phyloP scores from a whole-genome alignment of 495 filamentous ascomycete genomes.

The Neurospora sp. region DNA sequence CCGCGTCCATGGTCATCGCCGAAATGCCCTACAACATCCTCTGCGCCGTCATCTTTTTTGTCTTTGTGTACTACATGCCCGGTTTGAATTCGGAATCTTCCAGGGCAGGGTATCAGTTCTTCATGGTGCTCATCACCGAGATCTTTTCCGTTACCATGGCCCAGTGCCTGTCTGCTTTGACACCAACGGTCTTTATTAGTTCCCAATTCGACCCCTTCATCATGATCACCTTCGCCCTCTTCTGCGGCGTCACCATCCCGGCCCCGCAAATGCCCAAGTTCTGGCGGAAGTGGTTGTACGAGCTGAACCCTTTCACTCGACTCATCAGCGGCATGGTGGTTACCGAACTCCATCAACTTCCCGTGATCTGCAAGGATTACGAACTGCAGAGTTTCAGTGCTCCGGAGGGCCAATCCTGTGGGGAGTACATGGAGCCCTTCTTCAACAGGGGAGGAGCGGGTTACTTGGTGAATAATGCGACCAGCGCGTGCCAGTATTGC shows the following conservation, averaged over 20 bases:
- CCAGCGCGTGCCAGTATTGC: constrained; percentile 62
- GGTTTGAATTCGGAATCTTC: constrained; percentile 44
- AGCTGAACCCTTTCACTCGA: constrained; percentile 76
- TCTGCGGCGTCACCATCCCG: constrained; percentile 78
- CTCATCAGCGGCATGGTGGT: constrained; percentile 71
- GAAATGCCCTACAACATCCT: constrained; percentile 69
- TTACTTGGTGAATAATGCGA: constrained; percentile 57
- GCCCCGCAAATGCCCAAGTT: constrained; percentile 63
- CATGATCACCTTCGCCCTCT: constrained; percentile 69
- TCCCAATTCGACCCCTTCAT: constrained; percentile 68
- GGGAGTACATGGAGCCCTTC: constrained; percentile 61
- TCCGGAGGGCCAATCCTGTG: constrained; percentile 46
- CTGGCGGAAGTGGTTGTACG: constrained; percentile 73
- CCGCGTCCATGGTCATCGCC: constrained; percentile 58
- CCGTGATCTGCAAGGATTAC: constrained; percentile 43
- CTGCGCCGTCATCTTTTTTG: constrained; percentile 63
- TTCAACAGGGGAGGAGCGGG: constrained; percentile 55
- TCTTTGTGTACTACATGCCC: constrained; percentile 67
- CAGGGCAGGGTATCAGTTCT: constrained; percentile 71
- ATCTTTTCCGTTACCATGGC: constrained; percentile 66
- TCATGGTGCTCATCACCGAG: constrained; percentile 70
- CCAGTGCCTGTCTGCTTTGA: constrained; percentile 58
- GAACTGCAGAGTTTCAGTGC: constrained; percentile 56
- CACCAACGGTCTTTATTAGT: constrained; percentile 61
- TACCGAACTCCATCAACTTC: constrained; percentile 58